phyloP scores from a whole-genome alignment of 2,329 filamentous ascomycete species.

The Penicillium sp. region DNA sequence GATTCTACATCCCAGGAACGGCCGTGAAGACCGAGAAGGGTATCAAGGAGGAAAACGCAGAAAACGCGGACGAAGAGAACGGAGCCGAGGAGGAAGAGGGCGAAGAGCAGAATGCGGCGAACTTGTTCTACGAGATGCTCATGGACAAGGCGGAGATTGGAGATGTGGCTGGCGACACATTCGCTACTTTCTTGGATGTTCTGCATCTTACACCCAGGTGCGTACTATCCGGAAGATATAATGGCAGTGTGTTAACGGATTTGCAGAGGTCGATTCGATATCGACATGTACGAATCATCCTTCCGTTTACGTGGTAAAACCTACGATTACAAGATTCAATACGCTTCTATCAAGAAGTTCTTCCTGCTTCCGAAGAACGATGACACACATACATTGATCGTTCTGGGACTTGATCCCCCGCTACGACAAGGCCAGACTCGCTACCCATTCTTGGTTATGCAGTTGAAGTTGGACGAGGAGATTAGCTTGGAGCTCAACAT shows the following conservation, averaged over 20 bases:
- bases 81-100: constrained; percentile 63
- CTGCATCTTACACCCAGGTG: constrained; percentile 95
- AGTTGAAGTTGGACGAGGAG: constrained; percentile 95
- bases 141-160: constrained; percentile 99
- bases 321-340: constrained; percentile 99
- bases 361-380: constrained; percentile 98
- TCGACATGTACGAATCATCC: constrained; percentile 97
- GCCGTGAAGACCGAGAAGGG: constrained; percentile 66
- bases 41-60: constrained; percentile 57
- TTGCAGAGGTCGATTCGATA: constrained; percentile 96
- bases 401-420: constrained; percentile 86
- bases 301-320: constrained; percentile 97
- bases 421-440: constrained; percentile 93
- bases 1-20: constrained; percentile 93
- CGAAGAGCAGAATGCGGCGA: constrained; percentile 89
- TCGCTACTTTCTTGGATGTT: constrained; percentile 92
- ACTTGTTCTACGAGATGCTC: constrained; percentile 93
- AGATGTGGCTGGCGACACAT: constrained; percentile 95
- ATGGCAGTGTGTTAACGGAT: too few species aligned
- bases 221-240: too few species aligned
- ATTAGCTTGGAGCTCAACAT: constrained; percentile 94
- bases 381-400: constrained; percentile 88
- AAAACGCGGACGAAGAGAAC: constrained; percentile 51
- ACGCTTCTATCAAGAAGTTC: constrained; percentile 95
- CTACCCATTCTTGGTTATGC: constrained; percentile 98